Percentiles rank a stretch among this genome's conserved stretches.
Conservation (phyloP, 2,329 filamentous ascomycete species). For the Trichoderma sp. region DNA sequence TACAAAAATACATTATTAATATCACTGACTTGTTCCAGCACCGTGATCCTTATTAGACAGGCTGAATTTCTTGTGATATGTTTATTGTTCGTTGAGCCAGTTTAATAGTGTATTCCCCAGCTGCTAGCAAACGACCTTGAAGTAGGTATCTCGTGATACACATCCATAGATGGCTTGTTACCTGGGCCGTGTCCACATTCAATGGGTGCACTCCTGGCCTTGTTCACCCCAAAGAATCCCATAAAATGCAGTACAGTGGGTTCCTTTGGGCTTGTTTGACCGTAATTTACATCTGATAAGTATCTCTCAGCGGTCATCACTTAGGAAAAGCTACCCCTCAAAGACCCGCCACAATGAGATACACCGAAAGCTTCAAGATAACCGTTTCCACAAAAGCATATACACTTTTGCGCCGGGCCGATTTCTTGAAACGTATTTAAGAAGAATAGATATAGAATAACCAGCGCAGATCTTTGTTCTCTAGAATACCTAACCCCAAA, state of each 20-base stretch:
- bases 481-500: not conserved
- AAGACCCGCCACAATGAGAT: not conserved
- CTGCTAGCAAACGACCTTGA: no score
- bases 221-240: not conserved
- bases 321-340: not conserved
- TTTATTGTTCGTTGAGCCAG: no score
- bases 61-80: no score
- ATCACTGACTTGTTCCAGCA: no score
- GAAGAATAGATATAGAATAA: not conserved
- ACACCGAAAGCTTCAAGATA: not conserved
- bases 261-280: rapidly evolving
- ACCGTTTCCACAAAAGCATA: not conserved
- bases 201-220: not conserved
- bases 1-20: rapidly evolving
- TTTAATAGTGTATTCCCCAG: no score
- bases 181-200: not conserved
- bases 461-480: not conserved
- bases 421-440: not conserved
- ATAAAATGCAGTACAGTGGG: rapidly evolving
- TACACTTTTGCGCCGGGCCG: not conserved
- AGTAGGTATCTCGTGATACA: no score
- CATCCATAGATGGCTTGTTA: no score
- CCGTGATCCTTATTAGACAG: no score
- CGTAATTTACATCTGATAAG: not conserved
- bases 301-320: not conserved